A percentile compares a stretch with the other conserved stretches of the same genome.
These are phyloP conservation scores for Cystobasidiaceae sp. DNA, from an alignment of 1,284 basidiomycete genomes.

Conservation along the genomic window DNA sequence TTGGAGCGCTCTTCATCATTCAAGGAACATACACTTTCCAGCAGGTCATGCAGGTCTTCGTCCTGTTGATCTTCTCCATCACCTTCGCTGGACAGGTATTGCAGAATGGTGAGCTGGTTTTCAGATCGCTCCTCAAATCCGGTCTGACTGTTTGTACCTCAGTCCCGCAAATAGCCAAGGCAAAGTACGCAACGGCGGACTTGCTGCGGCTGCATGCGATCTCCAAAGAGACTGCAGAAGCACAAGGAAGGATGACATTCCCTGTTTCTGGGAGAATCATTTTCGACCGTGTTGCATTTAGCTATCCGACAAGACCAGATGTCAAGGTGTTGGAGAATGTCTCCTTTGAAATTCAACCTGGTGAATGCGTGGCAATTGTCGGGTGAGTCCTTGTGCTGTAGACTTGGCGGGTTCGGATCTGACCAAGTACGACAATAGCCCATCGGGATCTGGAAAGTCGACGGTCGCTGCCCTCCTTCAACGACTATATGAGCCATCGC, in stretches of 20 bases:
- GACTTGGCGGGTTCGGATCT: neutral
- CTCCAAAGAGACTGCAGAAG: constrained; percentile 58
- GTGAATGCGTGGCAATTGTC: constrained; percentile 81
- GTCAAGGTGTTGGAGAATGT: constrained; percentile 73
- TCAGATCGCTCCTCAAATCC: neutral
- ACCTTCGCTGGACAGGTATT: constrained; percentile 85
- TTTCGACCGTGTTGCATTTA: constrained; percentile 74
- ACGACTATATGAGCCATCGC: constrained; percentile 70
- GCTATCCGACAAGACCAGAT: constrained; percentile 76
- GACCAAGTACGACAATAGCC: constrained; percentile 45
- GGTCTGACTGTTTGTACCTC: neutral
- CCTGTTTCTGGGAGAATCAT: constrained; percentile 57
- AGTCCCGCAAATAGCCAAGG: constrained; percentile 22
- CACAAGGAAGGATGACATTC: constrained; percentile 61
- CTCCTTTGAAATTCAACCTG: constrained; percentile 63
- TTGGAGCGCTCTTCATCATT: constrained; percentile 75
- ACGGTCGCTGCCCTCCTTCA: constrained; percentile 78
- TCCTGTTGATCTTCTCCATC: constrained; percentile 87
- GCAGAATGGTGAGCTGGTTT: constrained; percentile 65
- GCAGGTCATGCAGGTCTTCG: constrained; percentile 81
- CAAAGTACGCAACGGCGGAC: constrained; percentile 61
- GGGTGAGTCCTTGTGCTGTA: constrained; percentile 45
- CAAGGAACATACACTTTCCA: constrained; percentile 76
- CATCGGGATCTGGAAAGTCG: constrained; percentile 83
- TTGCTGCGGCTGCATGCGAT: constrained; percentile 65